Percentiles rank a stretch among this genome's conserved stretches.
Evolutionary conservation across 2,329 filamentous ascomycete genomes (phyloP).

Genomic region (Pyrenochaeta sp.): DNA sequence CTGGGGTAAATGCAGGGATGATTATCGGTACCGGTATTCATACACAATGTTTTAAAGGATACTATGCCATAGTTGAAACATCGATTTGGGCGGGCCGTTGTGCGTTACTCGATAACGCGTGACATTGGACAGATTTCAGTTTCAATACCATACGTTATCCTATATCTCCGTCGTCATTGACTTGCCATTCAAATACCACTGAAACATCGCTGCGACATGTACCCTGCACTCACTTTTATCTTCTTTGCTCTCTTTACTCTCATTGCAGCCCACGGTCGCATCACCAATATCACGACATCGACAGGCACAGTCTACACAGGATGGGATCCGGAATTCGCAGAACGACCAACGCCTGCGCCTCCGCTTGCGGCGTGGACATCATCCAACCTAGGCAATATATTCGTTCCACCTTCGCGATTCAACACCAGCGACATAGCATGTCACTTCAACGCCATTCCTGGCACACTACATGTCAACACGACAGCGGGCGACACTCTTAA

Average conservation of each 20-base stretch:
- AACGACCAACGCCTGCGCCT: slow-evolving; percentile 5
- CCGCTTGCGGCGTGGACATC: slow-evolving; percentile 34
- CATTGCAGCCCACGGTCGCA: slow-evolving; percentile 33
- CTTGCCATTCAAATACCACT: not conserved
- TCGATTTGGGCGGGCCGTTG: not conserved
- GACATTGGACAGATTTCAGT: not conserved
- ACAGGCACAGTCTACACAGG: slow-evolving; percentile 27
- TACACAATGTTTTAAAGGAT: not conserved
- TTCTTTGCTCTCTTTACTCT: slow-evolving; percentile 5
- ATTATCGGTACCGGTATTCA: not conserved
- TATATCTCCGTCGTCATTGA: not conserved
- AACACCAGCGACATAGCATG: slow-evolving; percentile 60
- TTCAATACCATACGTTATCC: not conserved
- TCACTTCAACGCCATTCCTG: slow-evolving; percentile 64
- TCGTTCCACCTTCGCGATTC: slow-evolving; percentile 30
- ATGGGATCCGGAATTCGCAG: slow-evolving; percentile 31
- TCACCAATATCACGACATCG: slow-evolving; percentile 33
- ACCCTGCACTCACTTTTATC: slow-evolving; percentile 2
- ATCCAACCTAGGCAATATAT: slow-evolving; percentile 37
- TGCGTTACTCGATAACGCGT: not conserved
- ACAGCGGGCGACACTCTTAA: slow-evolving; percentile 64
- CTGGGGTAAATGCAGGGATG: slow-evolving; percentile 20
- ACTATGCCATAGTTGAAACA: not conserved
- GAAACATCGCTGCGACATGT: slow-evolving; percentile 13
- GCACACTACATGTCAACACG: slow-evolving; percentile 59